phyloP scores from a whole-genome alignment of 2,329 filamentous ascomycete species.

The Hypoxylon sp. region DNA sequence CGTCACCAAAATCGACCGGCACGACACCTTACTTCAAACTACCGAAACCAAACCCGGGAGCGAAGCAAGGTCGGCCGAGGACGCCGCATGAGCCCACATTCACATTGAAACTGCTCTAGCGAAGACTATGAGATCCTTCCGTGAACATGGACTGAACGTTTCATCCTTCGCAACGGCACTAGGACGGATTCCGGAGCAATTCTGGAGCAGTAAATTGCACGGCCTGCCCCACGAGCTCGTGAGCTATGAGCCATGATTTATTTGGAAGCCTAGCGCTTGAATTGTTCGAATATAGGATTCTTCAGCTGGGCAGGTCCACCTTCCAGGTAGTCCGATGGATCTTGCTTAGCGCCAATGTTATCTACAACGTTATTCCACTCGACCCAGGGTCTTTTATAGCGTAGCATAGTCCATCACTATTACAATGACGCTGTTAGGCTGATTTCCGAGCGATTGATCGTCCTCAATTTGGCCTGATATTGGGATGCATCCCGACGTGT shows the following conservation, averaged over 20 bases:
- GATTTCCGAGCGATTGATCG: background rate
- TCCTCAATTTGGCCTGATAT: background rate
- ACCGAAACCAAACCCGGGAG: slow-evolving; percentile 1
- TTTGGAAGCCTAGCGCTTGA: slow-evolving; percentile 1
- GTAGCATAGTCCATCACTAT: background rate
- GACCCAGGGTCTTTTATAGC: background rate
- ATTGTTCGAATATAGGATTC: slow-evolving; percentile 4
- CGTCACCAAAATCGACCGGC: background rate
- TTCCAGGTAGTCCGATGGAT: slow-evolving; percentile 11
- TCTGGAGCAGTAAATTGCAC: background rate
- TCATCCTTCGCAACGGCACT: background rate
- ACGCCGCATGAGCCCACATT: background rate
- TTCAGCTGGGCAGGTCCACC: background rate
- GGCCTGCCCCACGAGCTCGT: slow-evolving; percentile 2
- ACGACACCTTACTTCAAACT: slow-evolving; percentile 2
- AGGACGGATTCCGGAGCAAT: background rate
- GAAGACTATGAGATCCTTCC: slow-evolving; percentile 10
- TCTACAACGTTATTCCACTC: background rate
- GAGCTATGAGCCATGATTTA: background rate
- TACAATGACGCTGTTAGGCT: background rate
- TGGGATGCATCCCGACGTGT: slow-evolving; percentile 4
- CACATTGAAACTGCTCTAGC: background rate
- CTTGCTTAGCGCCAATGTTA: slow-evolving; percentile 2
- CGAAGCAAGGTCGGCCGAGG: background rate
- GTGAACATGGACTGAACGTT: background rate